phyloP scores from a whole-genome alignment of 73 alveolate genomes.

The Tetrahymena elliotti region DNA sequence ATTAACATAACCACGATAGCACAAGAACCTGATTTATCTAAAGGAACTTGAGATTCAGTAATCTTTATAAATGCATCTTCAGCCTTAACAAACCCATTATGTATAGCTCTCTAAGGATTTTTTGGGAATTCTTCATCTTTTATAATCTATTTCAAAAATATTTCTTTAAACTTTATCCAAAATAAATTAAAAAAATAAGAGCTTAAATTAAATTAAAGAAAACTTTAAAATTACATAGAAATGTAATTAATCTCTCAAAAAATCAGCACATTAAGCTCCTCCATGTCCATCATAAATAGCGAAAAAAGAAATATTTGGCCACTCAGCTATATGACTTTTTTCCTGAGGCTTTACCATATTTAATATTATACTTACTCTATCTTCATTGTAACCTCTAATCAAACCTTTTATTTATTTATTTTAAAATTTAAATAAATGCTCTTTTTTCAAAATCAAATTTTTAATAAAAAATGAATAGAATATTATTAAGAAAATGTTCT shows the following conservation, averaged over 20 bases:
- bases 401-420: conserved; percentile 50
- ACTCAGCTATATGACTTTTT: conserved; percentile 17
- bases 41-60: conserved; percentile 49
- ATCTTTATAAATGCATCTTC: conserved; percentile 48
- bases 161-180: too few relatives aligned
- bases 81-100: conserved; percentile 47
- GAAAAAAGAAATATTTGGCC: conserved; percentile 62
- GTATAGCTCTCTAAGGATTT: conserved; percentile 53
- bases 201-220: too few relatives aligned
- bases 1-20: conserved; percentile 64
- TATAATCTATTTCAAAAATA: neutral
- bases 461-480: too few relatives aligned
- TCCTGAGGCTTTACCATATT: conserved; percentile 54
- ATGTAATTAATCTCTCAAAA: conserved; percentile 55
- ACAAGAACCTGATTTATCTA: conserved; percentile 74
- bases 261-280: conserved; percentile 58
- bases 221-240: conserved; percentile 37
- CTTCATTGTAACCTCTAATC: conserved; percentile 72
- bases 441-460: too few relatives aligned
- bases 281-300: conserved; percentile 62
- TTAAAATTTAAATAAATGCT: neutral
- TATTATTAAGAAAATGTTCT: too few relatives aligned
- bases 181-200: too few relatives aligned
- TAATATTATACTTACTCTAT: conserved; percentile 65
- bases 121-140: conserved; percentile 43